Evolutionary conservation across 805 yeast genomes (phyloP), one percentile per base, ranked within the genome.

Genomic region (Pichia gijzeniarum): DNA sequence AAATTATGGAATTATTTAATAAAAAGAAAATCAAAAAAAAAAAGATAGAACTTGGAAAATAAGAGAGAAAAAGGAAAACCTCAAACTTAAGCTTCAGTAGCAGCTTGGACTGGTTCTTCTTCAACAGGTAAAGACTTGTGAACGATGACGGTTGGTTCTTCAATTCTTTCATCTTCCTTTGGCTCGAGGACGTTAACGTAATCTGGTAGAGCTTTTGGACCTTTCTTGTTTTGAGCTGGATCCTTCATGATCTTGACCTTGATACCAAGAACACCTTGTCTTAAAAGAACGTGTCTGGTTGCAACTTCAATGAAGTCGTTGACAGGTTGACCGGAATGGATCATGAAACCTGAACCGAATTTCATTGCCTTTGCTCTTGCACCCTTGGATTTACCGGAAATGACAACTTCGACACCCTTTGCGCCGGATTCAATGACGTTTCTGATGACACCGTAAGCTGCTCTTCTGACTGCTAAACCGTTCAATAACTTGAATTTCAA

Each of bases 261-360:
- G 73, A 93, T 84, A 84, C 99, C 99, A 70, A 93, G 82, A 60
- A 93, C 98, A 88, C 99, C 99, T 80, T 93, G 98, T 82, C 98
- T 90, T 81, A 93, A 85, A 72, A 93, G 80, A 66, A 91, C 98
- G 91, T 93, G 98, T 79, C 99, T 90, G 73, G 95, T 90, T 65
- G 99, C 99, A 70, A 82, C 76, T 76, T 93, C 99, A 70, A 93
- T 93, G 85, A 93, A 93, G 72, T 93, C 99, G 63, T 79, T 82
- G 73, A 91, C 93, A 77, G 99, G 99, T 81, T 93, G 99, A 87
- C 99, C 99, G 68, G 97, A 89, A 93, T 93, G 99, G 82, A 93
- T 93, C 93, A 93, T 87, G 96, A 93, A 93, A 82, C 99, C 99
- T 73, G 91, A 98, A 71, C 93, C 85, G 84, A 91, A 93, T 79